Conservation (phyloP, 495 filamentous ascomycete species). For the Tricharina praecox region DNA sequence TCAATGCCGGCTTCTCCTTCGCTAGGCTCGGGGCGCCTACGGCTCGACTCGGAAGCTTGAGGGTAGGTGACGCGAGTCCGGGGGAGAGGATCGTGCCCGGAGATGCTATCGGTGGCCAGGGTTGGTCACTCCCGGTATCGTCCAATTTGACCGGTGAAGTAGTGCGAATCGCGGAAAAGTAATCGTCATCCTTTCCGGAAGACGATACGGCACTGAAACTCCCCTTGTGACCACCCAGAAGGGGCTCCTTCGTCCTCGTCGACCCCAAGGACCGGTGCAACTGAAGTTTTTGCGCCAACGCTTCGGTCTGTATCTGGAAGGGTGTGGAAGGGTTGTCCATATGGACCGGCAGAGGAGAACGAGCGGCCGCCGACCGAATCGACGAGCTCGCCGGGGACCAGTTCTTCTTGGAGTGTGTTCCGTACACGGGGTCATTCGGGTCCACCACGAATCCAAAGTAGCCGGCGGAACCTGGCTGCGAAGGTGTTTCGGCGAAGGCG, state of each 20-base stretch:
- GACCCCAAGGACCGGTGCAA: too few species aligned
- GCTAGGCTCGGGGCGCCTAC: too few species aligned
- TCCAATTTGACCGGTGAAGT: background rate
- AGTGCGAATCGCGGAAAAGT: background rate
- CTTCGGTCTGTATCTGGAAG: slow-evolving; percentile 52
- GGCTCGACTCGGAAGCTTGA: too few species aligned
- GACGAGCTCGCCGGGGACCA: slow-evolving; percentile 55
- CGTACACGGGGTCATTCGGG: slow-evolving; percentile 42
- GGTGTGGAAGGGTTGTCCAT: slow-evolving; percentile 62
- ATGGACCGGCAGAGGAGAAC: slow-evolving; percentile 50
- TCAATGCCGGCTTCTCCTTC: slow-evolving; percentile 38
- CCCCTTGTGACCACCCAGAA: too few species aligned
- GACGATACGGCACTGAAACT: too few species aligned
- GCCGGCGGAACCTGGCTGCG: slow-evolving; percentile 13
- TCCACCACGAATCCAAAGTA: slow-evolving; percentile 68
- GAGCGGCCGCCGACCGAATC: slow-evolving; percentile 47
- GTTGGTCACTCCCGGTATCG: background rate
- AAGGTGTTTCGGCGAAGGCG: background rate
- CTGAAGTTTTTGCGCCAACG: slow-evolving; percentile 30
- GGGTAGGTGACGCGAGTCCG: too few species aligned
- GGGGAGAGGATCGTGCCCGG: too few species aligned
- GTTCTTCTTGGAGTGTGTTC: slow-evolving; percentile 44
- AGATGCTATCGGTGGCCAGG: background rate
- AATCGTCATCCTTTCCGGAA: background rate
- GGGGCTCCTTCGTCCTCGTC: too few species aligned